A percentile compares a stretch with the other conserved stretches of the same genome.
Conservation (phyloP, 768 basidiomycete species). For the Kwoniella sp. region DNA sequence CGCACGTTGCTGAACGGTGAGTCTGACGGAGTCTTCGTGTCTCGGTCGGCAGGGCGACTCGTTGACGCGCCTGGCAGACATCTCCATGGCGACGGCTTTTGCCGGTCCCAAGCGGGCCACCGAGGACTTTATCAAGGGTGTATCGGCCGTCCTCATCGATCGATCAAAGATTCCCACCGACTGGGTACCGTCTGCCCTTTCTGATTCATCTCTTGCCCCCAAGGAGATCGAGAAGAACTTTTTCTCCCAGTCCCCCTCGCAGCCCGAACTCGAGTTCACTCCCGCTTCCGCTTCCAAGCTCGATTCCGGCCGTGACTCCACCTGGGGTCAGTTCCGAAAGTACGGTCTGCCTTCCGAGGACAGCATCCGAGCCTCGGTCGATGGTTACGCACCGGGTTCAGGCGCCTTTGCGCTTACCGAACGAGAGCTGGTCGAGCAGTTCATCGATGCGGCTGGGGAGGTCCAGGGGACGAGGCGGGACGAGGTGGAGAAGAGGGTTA, state of each 20-base stretch:
- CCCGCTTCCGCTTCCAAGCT: slow-evolving; percentile 33
- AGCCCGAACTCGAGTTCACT: slow-evolving; percentile 17
- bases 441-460: slow-evolving; percentile 58
- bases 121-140: slow-evolving; percentile 74
- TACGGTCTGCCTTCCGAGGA: slow-evolving; percentile 68
- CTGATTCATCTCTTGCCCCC: slow-evolving; percentile 56
- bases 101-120: slow-evolving; percentile 52
- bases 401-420: slow-evolving; percentile 61
- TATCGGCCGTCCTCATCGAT: slow-evolving; percentile 63
- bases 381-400: slow-evolving; percentile 61
- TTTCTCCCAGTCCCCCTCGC: slow-evolving; percentile 54
- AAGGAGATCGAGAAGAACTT: slow-evolving; percentile 61
- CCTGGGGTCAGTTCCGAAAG: slow-evolving; percentile 53
- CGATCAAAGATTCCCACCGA: slow-evolving; percentile 52
- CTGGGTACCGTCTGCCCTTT: slow-evolving; percentile 67
- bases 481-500: slow-evolving; percentile 64
- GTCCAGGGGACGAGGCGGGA: slow-evolving; percentile 52
- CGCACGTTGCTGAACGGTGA: slow-evolving; percentile 68
- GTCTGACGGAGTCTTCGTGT: neutral
- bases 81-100: slow-evolving; percentile 81
- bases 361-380: slow-evolving; percentile 65
- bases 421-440: slow-evolving; percentile 61
- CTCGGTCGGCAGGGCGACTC: neutral
- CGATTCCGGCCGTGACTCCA: slow-evolving; percentile 36
- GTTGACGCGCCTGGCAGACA: slow-evolving; percentile 49